Evolutionary conservation across 23 red algal species (phyloP).

Genomic region (Gracilariopsis chorda): DNA sequence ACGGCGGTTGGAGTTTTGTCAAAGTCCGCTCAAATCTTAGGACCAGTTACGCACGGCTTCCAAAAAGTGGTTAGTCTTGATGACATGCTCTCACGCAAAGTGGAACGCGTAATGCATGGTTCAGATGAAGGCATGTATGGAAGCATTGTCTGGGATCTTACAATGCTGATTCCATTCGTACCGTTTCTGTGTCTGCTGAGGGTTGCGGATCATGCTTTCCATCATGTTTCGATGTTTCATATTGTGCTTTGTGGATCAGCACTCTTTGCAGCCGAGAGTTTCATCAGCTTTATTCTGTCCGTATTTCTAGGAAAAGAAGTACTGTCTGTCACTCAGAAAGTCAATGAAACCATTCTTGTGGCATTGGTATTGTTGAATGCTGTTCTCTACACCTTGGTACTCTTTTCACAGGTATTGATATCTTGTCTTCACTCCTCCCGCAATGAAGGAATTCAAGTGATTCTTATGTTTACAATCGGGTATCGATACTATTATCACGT

Average conservation of each 20-base stretch:
- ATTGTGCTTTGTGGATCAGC: constrained; percentile 28
- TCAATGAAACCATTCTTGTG: constrained; percentile 11
- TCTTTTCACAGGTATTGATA: constrained; percentile 30
- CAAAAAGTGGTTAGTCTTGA: constrained; percentile 31
- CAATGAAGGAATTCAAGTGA: constrained; percentile 14
- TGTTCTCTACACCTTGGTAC: not conserved
- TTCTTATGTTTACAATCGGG: constrained; percentile 15
- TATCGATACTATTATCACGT: constrained; percentile 43
- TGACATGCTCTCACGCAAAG: not conserved
- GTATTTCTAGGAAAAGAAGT: constrained; percentile 27
- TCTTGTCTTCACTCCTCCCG: constrained; percentile 22
- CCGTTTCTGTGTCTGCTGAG: constrained; percentile 19
- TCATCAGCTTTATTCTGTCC: constrained; percentile 18
- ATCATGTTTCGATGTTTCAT: constrained; percentile 33
- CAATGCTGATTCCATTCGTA: constrained; percentile 43
- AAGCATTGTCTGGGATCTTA: constrained; percentile 22
- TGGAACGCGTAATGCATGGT: constrained; percentile 36
- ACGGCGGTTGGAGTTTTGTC: constrained; percentile 68
- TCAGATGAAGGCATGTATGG: not conserved
- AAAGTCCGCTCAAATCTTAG: constrained; percentile 54
- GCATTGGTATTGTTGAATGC: constrained; percentile 26
- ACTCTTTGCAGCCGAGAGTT: constrained; percentile 13
- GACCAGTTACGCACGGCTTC: constrained; percentile 39
- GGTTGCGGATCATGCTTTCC: not conserved
- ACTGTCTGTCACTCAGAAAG: not conserved